Conservation (phyloP, 768 basidiomycete genomes). For the Rhizopogon sp. region DNA sequence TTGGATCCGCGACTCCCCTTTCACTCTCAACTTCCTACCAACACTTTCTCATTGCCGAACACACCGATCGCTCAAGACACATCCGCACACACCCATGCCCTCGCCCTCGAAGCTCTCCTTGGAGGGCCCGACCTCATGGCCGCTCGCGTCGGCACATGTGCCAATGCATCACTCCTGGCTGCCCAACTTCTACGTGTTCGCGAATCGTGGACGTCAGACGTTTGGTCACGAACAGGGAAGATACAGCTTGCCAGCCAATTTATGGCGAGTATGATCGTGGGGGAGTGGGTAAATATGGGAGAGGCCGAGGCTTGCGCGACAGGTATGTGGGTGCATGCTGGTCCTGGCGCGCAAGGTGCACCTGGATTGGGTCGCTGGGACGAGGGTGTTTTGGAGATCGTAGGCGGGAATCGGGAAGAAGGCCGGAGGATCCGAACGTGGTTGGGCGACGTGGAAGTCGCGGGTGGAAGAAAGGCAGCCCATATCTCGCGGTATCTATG, state of each 20-base stretch:
- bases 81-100: constrained; percentile 73
- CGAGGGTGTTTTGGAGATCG: constrained; percentile 69
- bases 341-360: constrained; percentile 17
- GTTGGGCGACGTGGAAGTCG: constrained; percentile 78
- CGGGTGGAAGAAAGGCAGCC: constrained; percentile 59
- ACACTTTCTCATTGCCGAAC: constrained; percentile 67
- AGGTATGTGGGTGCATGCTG: constrained; percentile 66
- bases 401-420: constrained; percentile 73
- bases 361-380: constrained; percentile 64
- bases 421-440: constrained; percentile 67
- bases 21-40: constrained; percentile 61
- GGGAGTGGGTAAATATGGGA: constrained; percentile 66
- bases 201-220: constrained; percentile 73
- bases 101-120: constrained; percentile 68
- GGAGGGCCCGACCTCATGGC: constrained; percentile 79
- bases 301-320: constrained; percentile 77
- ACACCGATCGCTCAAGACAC: constrained; percentile 76
- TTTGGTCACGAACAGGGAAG: constrained; percentile 74
- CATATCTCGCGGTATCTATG: constrained; percentile 70
- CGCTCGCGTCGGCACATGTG: constrained; percentile 67
- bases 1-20: constrained; percentile 69
- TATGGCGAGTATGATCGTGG: constrained; percentile 63
- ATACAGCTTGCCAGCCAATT: constrained; percentile 77
- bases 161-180: constrained; percentile 63
- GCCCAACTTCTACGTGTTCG: constrained; percentile 75